Evolutionary conservation across 345 rosid genomes (phyloP).

Genomic region (Microcos paniculata): DNA sequence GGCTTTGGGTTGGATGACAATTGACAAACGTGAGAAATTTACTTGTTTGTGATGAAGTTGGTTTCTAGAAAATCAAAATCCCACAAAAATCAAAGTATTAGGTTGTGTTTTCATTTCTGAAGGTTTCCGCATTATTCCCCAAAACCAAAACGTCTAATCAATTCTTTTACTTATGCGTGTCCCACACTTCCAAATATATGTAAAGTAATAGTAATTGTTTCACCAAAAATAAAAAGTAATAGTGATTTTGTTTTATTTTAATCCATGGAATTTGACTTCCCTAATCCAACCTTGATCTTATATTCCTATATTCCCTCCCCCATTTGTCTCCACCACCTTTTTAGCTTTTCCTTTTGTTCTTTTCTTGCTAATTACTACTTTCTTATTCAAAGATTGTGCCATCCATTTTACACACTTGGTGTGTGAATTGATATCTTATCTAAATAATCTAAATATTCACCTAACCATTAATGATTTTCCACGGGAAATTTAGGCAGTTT

Average conservation of each 20-base stretch:
- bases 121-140: not conserved
- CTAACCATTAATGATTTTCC: not conserved
- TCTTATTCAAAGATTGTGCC: not conserved
- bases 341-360: not conserved
- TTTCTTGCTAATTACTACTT: not conserved
- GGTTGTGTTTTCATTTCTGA: constrained; percentile 9
- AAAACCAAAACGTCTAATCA: not conserved
- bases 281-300: not conserved
- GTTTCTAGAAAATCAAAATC: constrained; percentile 14
- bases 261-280: constrained; percentile 14
- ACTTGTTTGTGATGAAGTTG: too few species aligned
- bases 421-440: not conserved
- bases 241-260: not conserved
- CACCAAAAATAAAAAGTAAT: too few species aligned
- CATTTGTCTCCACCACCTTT: constrained; percentile 1
- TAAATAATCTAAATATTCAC: not conserved
- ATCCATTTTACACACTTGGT: not conserved
- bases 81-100: constrained; percentile 20
- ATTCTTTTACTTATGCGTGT: not conserved
- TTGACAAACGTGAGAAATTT: not conserved
- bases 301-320: constrained; percentile 3
- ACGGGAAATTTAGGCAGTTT: not conserved
- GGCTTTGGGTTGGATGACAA: too few species aligned
- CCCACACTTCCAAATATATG: not conserved
- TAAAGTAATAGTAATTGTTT: too few species aligned